A percentile compares a stretch with the other conserved stretches of the same genome.
Conservation (phyloP, 1,284 basidiomycete genomes). For the Cryptococcus amylolentus region DNA sequence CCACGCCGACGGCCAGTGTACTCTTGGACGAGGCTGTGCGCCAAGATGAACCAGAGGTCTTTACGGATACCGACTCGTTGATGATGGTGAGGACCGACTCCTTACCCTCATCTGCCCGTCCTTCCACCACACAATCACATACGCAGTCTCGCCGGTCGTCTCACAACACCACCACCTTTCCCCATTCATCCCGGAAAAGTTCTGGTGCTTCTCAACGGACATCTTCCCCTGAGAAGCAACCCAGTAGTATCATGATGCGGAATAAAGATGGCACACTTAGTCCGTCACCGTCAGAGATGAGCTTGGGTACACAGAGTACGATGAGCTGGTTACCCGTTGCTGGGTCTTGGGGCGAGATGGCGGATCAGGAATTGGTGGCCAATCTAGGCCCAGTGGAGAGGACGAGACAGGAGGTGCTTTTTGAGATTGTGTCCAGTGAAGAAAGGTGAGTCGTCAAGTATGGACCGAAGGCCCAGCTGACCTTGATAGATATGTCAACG, state of each 20-base stretch:
- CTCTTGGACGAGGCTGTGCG: constrained; percentile 17
- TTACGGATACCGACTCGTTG: no score
- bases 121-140: constrained; percentile 9
- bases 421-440: constrained; percentile 96
- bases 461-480: constrained; percentile 3
- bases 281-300: constrained; percentile 26
- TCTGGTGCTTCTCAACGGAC: constrained; percentile 3
- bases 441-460: constrained; percentile 64
- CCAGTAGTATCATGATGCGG: no score
- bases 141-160: constrained; percentile 13
- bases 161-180: constrained; percentile 8
- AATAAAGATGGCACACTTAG: neutral
- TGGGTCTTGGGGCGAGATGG: constrained; percentile 90
- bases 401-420: constrained; percentile 92
- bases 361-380: constrained; percentile 88
- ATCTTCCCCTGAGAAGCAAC: no score
- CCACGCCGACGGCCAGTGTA: constrained; percentile 32
- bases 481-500: constrained; percentile 75
- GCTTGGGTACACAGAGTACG: constrained; percentile 9
- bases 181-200: constrained; percentile 20
- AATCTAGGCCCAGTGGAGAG: constrained; percentile 90
- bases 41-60: neutral
- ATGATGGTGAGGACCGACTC: no score
- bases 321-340: constrained; percentile 55
- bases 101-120: neutral